Evolutionary conservation across 257 asterid species (phyloP), one percentile per base, ranked within the genome.

Genomic region (Solanum ahanhuiri): DNA sequence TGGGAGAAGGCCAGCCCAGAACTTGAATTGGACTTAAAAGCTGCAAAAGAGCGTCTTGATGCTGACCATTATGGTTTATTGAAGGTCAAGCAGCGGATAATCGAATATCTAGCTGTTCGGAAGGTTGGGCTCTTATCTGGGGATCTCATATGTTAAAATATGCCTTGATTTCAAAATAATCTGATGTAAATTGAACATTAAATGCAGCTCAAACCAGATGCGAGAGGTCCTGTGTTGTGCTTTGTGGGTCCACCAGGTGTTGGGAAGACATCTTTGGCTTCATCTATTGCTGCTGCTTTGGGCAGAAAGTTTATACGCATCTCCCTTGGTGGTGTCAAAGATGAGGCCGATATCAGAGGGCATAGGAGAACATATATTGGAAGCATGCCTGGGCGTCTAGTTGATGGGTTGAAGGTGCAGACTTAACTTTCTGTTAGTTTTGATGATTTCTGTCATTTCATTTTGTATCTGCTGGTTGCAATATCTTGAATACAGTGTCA

Each of bases 161-260:
- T 79, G 28, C 84, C 41, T 12, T 79, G 30, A 17, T 28, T 54
- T 18, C n/a, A 18, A 18, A 54, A 54, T 54, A 2, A 54, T 18
- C 23, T 54, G n/a, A 18, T 54, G 23, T 15, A 18, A 17, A 54
- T 54, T 54, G 71, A 87, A 87, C 67, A 54, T 87, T 83, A 81
- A 66, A 85, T 91, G 88, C 98, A 95, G 99, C 98, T 97, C 87
- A 97, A 95, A 92, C 98, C 99, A 79, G 99, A 97, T 91, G 98
- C 99, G 15, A 95, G 96, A 91, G 98, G 99, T 87, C 99, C 99
- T 22, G 93, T 97, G 69, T 89, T 97, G 95, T 97, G 99, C 91
- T 95, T 97, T 90, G 99, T 97, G 88, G 99, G 99, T 83, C 99
- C 99, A 89, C 99, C 99, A 25, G 99, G 99, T 91, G 98, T 97